Conservation (phyloP, 1,139 yeast genomes). For the Kluyveromyces sp. region DNA sequence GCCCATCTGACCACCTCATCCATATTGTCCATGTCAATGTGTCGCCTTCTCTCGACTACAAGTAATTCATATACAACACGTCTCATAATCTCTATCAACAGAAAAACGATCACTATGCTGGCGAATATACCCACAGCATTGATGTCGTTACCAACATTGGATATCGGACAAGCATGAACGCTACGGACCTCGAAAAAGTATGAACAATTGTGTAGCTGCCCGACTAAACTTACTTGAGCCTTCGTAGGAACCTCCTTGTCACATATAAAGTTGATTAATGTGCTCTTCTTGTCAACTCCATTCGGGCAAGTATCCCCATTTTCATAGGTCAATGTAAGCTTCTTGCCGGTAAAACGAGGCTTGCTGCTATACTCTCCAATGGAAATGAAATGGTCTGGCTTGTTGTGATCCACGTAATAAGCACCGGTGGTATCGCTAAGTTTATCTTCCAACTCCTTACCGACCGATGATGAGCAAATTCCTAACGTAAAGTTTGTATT, state of each 20-base stretch:
- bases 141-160: slow-evolving; percentile 38
- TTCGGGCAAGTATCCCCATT: slow-evolving; percentile 65
- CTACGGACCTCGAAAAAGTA: slow-evolving; percentile 82
- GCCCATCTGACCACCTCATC: slow-evolving; percentile 19
- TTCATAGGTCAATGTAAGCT: slow-evolving; percentile 60
- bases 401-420: slow-evolving; percentile 45
- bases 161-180: slow-evolving; percentile 82
- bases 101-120: slow-evolving; percentile 31
- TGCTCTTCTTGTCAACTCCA: slow-evolving; percentile 47
- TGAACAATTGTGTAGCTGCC: slow-evolving; percentile 67
- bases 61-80: slow-evolving; percentile 17
- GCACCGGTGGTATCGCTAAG: slow-evolving; percentile 56
- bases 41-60: slow-evolving; percentile 3
- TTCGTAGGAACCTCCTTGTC: slow-evolving; percentile 64
- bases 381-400: slow-evolving; percentile 42
- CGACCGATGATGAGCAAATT: slow-evolving; percentile 53
- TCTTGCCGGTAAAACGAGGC: slow-evolving; percentile 66
- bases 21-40: background rate
- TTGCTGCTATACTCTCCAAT: slow-evolving; percentile 55
- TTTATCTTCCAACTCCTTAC: slow-evolving; percentile 24
- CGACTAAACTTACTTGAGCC: slow-evolving; percentile 65
- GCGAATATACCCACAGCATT: slow-evolving; percentile 29
- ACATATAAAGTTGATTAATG: slow-evolving; percentile 69
- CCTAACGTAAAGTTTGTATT: slow-evolving; percentile 74
- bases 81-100: slow-evolving; percentile 32